Evolutionary conservation across 2,329 filamentous ascomycete species (phyloP), one percentile per base, ranked within the genome.

Genomic region (Thelonectria rubi): DNA sequence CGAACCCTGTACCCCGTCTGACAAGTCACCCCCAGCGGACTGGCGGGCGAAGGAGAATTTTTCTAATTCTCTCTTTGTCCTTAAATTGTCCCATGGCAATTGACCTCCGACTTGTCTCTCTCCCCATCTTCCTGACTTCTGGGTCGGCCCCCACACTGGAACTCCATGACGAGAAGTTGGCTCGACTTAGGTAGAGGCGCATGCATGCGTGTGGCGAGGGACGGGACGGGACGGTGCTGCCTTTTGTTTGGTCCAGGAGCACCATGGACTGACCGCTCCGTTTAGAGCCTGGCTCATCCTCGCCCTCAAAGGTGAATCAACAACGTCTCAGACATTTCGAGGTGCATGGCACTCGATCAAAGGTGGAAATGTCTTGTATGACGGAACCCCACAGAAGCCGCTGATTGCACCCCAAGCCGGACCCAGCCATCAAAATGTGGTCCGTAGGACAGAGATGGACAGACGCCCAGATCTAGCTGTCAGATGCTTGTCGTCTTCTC

Each of bases 401-500:
- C 20, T 40, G 42, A n/a, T 61, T 49, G 34, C 59, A 49, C 55
- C 34, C 32, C 43, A 37, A 45, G 26, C 34, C 49, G 49, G 39
- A 26, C 51, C 39, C 30, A 18, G 51, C 45, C 55, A 43, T 50
- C 48, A 61, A 37, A 20, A 21, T 52, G 51, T 55, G 40, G 21
- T 24, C 46, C 24, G 45, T 26, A 32, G 18, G 37, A 18, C 45
- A 46, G 21, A 48, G 52, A 37, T 50, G 26, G 48, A 34, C 39
- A 17, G 18, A 32, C 21, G 43, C 17, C 58, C 34, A 56, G 53
- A 61, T 62, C 55, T 64, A 59, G 63, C 59, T 63, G 58, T 65
- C 63, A 57, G 60, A 60, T 59, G 57, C 51, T 61, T 39, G 50
- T 55, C 32, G 53, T 32, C 47, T 46, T 48, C 46, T 26, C 43